Conservation (phyloP, 331 rosid species). For the Quercus tomentella region DNA sequence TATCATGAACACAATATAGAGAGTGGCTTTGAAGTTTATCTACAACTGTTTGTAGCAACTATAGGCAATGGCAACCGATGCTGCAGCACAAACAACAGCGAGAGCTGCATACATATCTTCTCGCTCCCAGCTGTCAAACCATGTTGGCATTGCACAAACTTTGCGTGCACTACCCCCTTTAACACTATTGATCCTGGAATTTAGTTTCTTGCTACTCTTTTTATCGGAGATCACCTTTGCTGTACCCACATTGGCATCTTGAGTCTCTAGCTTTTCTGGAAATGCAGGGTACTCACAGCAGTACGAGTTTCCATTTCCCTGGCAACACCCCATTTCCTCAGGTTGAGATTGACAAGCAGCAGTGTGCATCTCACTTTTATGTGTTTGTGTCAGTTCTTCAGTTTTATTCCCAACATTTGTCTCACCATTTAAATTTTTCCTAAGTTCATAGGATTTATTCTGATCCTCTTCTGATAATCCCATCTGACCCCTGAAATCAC, state of each 20-base stretch:
- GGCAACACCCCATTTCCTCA: constrained; percentile 48
- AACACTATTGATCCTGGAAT: constrained; percentile 38
- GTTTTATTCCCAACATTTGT: constrained; percentile 29
- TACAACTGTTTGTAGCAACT: constrained; percentile 75
- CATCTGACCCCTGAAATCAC: constrained; percentile 81
- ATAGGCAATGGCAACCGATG: constrained; percentile 75
- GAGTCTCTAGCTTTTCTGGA: constrained; percentile 23
- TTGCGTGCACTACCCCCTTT: constrained; percentile 46
- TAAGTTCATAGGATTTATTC: constrained; percentile 45
- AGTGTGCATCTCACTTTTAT: constrained; percentile 9
- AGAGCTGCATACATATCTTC: constrained; percentile 88
- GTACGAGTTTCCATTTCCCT: constrained; percentile 35
- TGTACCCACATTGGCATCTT: constrained; percentile 34
- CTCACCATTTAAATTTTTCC: constrained; percentile 43
- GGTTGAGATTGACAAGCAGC: constrained; percentile 14
- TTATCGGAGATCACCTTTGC: constrained; percentile 40
- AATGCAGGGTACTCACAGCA: constrained; percentile 44
- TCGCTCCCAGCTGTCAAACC: constrained; percentile 87
- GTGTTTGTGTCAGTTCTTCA: constrained; percentile 14
- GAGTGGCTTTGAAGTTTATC: constrained; percentile 10
- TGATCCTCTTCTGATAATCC: constrained; percentile 81
- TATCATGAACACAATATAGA: neutral
- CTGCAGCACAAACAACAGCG: constrained; percentile 81
- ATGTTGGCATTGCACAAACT: constrained; percentile 58
- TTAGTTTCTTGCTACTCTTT: constrained; percentile 32